Base-by-base conservation (phyloP, 176 grass and related monocot species). In the Triticum aestivum region DNA sequence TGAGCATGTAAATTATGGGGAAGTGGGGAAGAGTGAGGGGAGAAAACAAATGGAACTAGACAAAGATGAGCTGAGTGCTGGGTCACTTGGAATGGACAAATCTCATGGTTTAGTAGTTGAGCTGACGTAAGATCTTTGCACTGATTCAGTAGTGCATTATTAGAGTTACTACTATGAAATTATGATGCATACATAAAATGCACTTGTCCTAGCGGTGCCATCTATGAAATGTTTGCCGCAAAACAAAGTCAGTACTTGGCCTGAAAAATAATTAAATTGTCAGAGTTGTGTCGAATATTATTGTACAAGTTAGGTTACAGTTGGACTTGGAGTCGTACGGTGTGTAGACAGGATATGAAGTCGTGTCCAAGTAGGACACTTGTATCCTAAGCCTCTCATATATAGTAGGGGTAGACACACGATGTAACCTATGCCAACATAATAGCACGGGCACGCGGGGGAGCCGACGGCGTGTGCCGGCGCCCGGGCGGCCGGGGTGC, bases 211-310 rank as follows among this genome's bases (percentile, higher is more conserved):
- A 41, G 33, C 11, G 3, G 30, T 9, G 59, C 32, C 3, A 78
- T 65, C 39, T 56, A 54, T 6, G 11, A 45, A 74, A 17, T 68
- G 37, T 37, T 87, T 30, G 77, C 72, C 68, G 21, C 70, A 89
- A 54, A 78, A 64, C 63, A 33, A 62, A 72, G 29, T 32, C 47
- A 9, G 20, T 15, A 79, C 27, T 23, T 77, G 5, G 35, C 15
- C 66, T 42, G 44, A 27, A 1, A 79, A 87, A 86, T 65, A 18
- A n/a, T 24, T 49, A 84, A 8, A 26, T 26, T 26, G 26, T 26
- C 26, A 26, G 26, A 26, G 26, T 26, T 26, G 26, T 26, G 26
- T 26, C 26, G 26, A 26, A 26, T 26, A 26, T 26, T 26, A 26
- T 26, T 26, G 26, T 26, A 26, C 26, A 26, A 26, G 26, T 26